Conservation (phyloP, 192 early-diverging fungal species). For the Phlyctochytrium bullatum region DNA sequence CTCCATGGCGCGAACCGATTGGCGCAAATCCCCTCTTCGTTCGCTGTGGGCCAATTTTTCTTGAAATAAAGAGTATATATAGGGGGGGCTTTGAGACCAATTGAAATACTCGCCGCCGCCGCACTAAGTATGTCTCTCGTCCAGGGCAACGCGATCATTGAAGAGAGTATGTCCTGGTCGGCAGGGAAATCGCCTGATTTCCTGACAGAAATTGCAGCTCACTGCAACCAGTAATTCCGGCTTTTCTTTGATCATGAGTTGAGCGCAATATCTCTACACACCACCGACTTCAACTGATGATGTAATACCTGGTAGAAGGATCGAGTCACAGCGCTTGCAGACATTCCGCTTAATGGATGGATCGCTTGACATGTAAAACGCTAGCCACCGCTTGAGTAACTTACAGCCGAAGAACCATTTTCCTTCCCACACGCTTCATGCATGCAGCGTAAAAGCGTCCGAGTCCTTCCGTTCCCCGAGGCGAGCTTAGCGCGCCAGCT, state of each 20-base stretch:
- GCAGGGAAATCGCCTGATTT: neutral
- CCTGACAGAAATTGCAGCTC: slow-evolving; percentile 1
- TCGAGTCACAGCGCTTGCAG: slow-evolving; percentile 54
- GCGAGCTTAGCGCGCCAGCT: neutral
- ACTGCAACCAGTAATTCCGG: neutral
- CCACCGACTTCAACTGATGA: slow-evolving; percentile 38
- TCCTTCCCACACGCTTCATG: slow-evolving; percentile 48
- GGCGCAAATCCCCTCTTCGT: no score
- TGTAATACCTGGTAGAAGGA: slow-evolving; percentile 53
- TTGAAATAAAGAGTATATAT: no score
- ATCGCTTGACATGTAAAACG: slow-evolving; percentile 34
- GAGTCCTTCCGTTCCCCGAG: neutral
- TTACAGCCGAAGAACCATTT: slow-evolving; percentile 56
- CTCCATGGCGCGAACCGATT: no score
- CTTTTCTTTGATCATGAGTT: neutral
- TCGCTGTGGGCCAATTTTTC: no score
- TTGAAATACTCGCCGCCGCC: no score
- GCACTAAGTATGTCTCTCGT: no score
- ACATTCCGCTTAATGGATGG: slow-evolving; percentile 54
- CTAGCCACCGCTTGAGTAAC: neutral
- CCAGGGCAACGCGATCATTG: slow-evolving; percentile 9
- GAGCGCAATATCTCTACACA: slow-evolving; percentile 9
- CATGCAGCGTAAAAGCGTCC: slow-evolving; percentile 48
- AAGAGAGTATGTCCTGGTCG: neutral
- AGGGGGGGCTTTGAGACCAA: no score